These are phyloP conservation scores for Lactarius evosmus DNA, from an alignment of 768 basidiomycete species.

Conservation along the genomic window DNA sequence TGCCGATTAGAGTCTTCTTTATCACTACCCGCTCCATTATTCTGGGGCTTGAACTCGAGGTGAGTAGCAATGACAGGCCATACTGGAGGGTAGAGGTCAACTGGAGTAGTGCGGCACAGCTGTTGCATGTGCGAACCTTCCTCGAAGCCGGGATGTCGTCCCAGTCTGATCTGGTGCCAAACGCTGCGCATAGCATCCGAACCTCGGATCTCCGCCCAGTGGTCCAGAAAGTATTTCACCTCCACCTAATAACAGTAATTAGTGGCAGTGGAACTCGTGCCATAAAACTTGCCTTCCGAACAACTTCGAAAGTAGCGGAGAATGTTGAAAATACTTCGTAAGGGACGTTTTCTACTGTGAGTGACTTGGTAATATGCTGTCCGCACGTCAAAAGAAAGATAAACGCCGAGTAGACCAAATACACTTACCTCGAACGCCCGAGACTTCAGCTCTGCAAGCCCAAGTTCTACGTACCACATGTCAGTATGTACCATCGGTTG, in stretches of 20 bases:
- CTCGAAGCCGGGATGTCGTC: slow-evolving; percentile 84
- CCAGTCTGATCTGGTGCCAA: slow-evolving; percentile 81
- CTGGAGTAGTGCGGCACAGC: neutral
- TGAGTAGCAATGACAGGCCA: slow-evolving; percentile 66
- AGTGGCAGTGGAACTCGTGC: neutral
- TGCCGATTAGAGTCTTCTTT: slow-evolving; percentile 21
- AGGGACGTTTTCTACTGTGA: slow-evolving; percentile 77
- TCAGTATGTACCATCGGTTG: neutral
- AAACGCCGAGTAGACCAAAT: neutral
- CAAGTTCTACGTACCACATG: slow-evolving; percentile 49
- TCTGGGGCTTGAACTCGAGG: slow-evolving; percentile 54
- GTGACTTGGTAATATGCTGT: slow-evolving; percentile 71
- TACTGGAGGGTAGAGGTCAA: slow-evolving; percentile 36
- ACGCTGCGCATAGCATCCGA: slow-evolving; percentile 81
- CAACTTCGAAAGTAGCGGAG: slow-evolving; percentile 75
- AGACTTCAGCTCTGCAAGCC: slow-evolving; percentile 66
- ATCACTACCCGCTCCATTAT: slow-evolving; percentile 15
- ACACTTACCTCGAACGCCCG: slow-evolving; percentile 54
- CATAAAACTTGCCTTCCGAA: slow-evolving; percentile 57
- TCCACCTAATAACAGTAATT: slow-evolving; percentile 45
- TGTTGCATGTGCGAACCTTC: slow-evolving; percentile 50
- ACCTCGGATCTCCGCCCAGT: slow-evolving; percentile 81
- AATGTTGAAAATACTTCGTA: slow-evolving; percentile 86
- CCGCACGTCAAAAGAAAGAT: slow-evolving; percentile 6
- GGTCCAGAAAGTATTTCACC: slow-evolving; percentile 71